Conservation (phyloP, 2,329 filamentous ascomycete species). For the Paramyrothecium roridum region DNA sequence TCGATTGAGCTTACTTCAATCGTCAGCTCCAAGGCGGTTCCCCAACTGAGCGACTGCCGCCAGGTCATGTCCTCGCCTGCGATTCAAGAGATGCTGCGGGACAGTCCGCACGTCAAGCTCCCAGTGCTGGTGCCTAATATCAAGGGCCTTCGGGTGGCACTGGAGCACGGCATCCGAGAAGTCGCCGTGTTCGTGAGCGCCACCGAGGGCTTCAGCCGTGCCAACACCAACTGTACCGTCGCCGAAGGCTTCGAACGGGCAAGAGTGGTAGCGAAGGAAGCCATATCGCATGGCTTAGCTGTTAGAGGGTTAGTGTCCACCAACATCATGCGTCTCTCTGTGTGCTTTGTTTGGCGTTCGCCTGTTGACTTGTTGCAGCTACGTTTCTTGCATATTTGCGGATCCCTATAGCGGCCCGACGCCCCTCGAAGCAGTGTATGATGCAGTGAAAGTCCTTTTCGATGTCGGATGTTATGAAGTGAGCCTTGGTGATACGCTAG, state of each 20-base stretch:
- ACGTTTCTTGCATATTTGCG: conserved; percentile 53
- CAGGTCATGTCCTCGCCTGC: conserved; percentile 36
- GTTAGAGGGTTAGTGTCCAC: conserved; percentile 38
- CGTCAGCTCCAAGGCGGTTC: conserved; percentile 64
- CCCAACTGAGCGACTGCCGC: conserved; percentile 59
- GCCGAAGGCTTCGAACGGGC: conserved; percentile 50
- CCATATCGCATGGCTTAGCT: conserved; percentile 36
- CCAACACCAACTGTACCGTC: conserved; percentile 59
- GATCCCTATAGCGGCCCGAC: conserved; percentile 44
- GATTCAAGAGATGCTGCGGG: conserved; percentile 2
- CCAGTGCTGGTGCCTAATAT: conserved; percentile 48
- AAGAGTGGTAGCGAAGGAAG: conserved; percentile 40
- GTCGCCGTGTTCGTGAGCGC: conserved; percentile 57
- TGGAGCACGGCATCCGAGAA: conserved; percentile 14
- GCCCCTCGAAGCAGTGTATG: conserved; percentile 18
- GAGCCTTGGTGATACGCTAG: conserved; percentile 64
- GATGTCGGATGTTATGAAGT: conserved; percentile 65
- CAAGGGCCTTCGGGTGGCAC: conserved; percentile 46
- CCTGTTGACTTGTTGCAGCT: conserved; percentile 16
- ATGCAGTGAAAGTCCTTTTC: conserved; percentile 43
- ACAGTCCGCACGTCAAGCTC: conserved; percentile 1
- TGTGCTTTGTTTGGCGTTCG: neutral
- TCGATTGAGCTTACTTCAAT: conserved; percentile 67
- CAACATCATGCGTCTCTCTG: neutral
- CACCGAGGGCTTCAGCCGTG: conserved; percentile 54